A percentile compares a stretch with the other conserved stretches of the same genome.
Conservation (phyloP, 2,329 filamentous ascomycete genomes). For the Penicillium sp. region DNA sequence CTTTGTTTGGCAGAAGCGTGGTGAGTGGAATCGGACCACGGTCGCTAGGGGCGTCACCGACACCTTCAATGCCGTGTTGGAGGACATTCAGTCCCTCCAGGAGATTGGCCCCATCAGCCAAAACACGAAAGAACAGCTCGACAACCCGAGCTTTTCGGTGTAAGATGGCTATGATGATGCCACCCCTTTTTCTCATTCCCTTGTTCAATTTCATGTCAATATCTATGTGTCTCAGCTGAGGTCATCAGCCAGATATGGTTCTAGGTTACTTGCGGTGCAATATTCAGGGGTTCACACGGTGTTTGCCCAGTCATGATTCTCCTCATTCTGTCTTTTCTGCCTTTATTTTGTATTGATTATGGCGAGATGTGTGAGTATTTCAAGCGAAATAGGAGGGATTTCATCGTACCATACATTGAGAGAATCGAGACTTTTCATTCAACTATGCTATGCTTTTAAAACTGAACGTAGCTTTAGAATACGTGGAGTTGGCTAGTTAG, state of each 20-base stretch:
- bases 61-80: conserved; percentile 71
- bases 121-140: conserved; percentile 35
- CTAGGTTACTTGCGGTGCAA: neutral
- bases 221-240: conserved; percentile 12
- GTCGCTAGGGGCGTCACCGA: conserved; percentile 65
- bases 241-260: conserved; percentile 2
- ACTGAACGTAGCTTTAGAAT: neutral
- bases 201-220: conserved; percentile 21
- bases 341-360: conserved; percentile 1
- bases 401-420: neutral
- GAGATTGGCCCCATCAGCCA: conserved; percentile 40
- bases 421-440: neutral
- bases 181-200: conserved; percentile 15
- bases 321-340: neutral
- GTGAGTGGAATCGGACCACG: conserved; percentile 79
- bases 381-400: neutral
- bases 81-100: conserved; percentile 59
- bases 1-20: conserved; percentile 75
- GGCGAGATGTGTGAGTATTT: conserved; percentile 5
- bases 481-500: neutral
- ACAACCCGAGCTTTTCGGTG: conserved; percentile 17
- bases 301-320: neutral
- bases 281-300: conserved; percentile 12
- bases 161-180: conserved; percentile 4
- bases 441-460: neutral